A percentile compares a stretch with the other conserved stretches of the same genome.
Conservation (phyloP, 2,329 filamentous ascomycete genomes). For the Hirsutella minnesotensis region DNA sequence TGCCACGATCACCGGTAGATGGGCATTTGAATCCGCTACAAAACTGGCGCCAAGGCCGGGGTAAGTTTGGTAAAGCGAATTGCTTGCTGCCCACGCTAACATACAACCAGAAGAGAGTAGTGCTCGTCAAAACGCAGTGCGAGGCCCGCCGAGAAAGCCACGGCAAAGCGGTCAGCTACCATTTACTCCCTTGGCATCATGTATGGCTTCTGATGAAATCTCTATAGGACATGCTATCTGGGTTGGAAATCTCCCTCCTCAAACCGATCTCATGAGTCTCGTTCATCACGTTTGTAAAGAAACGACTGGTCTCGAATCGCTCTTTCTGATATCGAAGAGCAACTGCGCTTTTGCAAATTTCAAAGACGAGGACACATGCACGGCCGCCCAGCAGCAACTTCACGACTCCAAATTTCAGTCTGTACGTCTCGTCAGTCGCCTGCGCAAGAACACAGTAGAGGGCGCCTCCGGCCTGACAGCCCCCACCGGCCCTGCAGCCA, state of each 20-base stretch:
- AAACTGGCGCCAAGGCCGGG: conserved; percentile 10
- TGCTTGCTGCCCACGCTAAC: not conserved
- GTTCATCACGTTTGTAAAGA: conserved; percentile 84
- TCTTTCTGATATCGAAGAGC: conserved; percentile 92
- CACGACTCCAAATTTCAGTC: conserved; percentile 86
- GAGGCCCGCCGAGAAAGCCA: conserved; percentile 27
- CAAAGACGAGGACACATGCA: conserved; percentile 64
- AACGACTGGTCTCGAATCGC: conserved; percentile 67
- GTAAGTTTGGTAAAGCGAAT: conserved; percentile 5
- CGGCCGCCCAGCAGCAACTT: conserved; percentile 67
- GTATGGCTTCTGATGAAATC: not conserved
- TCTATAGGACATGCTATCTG: conserved; percentile 70
- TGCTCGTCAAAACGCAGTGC: conserved; percentile 15
- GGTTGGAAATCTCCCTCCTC: conserved; percentile 87
- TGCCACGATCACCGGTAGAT: conserved; percentile 8
- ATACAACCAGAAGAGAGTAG: conserved; percentile 6
- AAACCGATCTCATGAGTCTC: conserved; percentile 69
- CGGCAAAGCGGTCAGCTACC: conserved; percentile 45
- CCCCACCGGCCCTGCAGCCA: conserved; percentile 41
- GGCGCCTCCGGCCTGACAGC: conserved; percentile 33
- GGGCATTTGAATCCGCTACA: conserved; percentile 4
- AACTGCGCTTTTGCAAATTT: conserved; percentile 98
- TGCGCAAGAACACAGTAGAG: conserved; percentile 49
- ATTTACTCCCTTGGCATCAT: not conserved
- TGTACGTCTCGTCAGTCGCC: conserved; percentile 72